Percentiles rank a stretch among this genome's conserved stretches.
Evolutionary conservation across 2,329 filamentous ascomycete species (phyloP).

Genomic region (Ceratocystis destructans): DNA sequence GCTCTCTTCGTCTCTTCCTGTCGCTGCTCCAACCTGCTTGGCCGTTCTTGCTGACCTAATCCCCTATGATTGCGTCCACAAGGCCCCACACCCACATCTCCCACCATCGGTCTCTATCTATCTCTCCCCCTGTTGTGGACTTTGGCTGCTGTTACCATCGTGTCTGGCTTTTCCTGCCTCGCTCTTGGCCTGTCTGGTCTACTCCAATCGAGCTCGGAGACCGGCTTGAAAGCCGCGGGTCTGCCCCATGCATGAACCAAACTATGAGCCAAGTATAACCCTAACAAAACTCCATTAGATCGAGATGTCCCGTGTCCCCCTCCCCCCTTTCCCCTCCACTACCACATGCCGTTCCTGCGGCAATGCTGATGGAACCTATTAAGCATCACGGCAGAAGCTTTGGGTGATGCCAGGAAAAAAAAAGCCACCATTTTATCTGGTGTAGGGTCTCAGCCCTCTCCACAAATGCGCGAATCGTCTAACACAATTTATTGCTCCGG

Average conservation of each 20-base stretch:
- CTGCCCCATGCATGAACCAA: too few relatives aligned
- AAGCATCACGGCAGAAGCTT: not conserved
- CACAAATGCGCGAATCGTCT: constrained; percentile 12
- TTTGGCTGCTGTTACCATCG: too few relatives aligned
- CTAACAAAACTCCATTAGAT: not conserved
- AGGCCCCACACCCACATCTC: too few relatives aligned
- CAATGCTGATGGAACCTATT: not conserved
- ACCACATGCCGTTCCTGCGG: not conserved
- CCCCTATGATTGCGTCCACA: not conserved
- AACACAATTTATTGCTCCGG: constrained; percentile 50
- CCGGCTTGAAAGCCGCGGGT: too few relatives aligned
- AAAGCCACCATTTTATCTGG: not conserved
- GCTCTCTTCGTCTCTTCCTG: not conserved
- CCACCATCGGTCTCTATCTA: too few relatives aligned
- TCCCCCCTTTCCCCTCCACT: not conserved
- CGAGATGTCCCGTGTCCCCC: not conserved
- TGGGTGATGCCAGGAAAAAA: not conserved
- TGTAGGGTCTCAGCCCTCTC: not conserved
- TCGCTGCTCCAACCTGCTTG: not conserved
- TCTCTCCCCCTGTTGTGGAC: too few relatives aligned
- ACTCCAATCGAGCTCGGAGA: too few relatives aligned
- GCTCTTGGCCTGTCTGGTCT: too few relatives aligned
- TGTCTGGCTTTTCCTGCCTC: too few relatives aligned
- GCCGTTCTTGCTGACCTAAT: not conserved
- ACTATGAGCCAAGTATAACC: not conserved